Evolutionary conservation across 768 basidiomycete genomes (phyloP), one percentile per base, ranked within the genome.

Genomic region (Mycena polygramma): DNA sequence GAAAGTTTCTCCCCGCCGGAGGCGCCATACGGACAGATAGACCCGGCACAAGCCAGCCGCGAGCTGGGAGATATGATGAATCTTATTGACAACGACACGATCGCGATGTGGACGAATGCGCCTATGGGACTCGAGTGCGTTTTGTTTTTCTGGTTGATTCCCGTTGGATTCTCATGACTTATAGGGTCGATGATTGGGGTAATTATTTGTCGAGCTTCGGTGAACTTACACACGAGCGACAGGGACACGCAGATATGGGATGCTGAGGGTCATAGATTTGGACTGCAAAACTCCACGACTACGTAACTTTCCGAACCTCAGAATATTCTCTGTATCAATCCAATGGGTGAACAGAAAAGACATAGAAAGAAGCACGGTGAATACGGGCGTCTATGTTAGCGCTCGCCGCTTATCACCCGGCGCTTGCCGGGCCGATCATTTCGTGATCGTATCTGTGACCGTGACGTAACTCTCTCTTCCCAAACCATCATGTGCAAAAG

Each of bases 41-140:
- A 60, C 30, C 63, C 69, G 11, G 24, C 35, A 35, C 57, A 61
- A n/a, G 59, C 63, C 37, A 73, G 63, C 48, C 58, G 30, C 20
- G 67, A 63, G 51, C 51, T 70, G 35, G 68, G 49, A 4, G 61
- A 60, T 2, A 70, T 69, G 72, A 67, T 73, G 72, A 59, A 66
- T 15, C 35, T 73, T 35, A 70, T 73, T 54, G 72, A 73, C 20
- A 62, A 49, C 45, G 68, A 69, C 41, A 70, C 72, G 60, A 63
- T 73, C 19, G 65, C 68, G 35, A 73, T 73, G 72, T 73, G 72
- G 72, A 66, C 72, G 53, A 70, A 55, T 53, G 72, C 72, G 61
- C 72, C 72, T 0, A 70, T 59, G 26, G 62, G 69, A 1, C 2
- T 70, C 7, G 72, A 73, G 72, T 73, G 15, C 49, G 72, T 69